These are phyloP conservation scores for Aspergillus hortae DNA, from an alignment of 2,329 filamentous ascomycete genomes.

Conservation along the genomic window DNA sequence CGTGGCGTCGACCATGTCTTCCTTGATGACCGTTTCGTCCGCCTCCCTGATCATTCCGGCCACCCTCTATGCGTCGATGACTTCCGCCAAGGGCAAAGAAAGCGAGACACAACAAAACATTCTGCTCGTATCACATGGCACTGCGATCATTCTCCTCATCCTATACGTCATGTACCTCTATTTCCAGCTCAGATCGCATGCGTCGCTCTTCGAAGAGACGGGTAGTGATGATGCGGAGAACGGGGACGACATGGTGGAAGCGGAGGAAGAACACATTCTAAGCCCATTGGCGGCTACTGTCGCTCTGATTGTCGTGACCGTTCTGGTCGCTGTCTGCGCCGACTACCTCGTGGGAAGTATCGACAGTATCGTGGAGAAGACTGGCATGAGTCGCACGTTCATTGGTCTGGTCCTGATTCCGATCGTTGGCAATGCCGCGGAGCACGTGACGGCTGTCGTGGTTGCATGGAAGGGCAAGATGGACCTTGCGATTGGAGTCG, in stretches of 20 bases:
- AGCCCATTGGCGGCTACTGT: conserved; percentile 60
- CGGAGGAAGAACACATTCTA: conserved; percentile 52
- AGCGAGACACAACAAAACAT: conserved; percentile 52
- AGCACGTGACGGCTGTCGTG: conserved; percentile 77
- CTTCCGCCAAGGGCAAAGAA: conserved; percentile 28
- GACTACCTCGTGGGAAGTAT: conserved; percentile 76
- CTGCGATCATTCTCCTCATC: conserved; percentile 68
- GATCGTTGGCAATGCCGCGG: conserved; percentile 75
- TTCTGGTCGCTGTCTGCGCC: conserved; percentile 69
- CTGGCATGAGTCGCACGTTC: conserved; percentile 73
- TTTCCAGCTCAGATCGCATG: conserved; percentile 75
- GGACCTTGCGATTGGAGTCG: conserved; percentile 69
- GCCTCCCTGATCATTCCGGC: conserved; percentile 77
- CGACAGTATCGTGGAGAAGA: conserved; percentile 65
- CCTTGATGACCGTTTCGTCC: conserved; percentile 70
- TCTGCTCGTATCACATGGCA: conserved; percentile 69
- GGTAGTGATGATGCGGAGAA: conserved; percentile 21
- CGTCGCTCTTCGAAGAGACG: conserved; percentile 62
- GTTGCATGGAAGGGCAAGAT: conserved; percentile 72
- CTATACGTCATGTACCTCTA: conserved; percentile 74
- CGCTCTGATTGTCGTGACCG: conserved; percentile 67
- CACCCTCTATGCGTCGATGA: conserved; percentile 66
- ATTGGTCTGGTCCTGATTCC: conserved; percentile 76
- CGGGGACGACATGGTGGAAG: conserved; percentile 34
- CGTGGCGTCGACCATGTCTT: conserved; percentile 54